Evolutionary conservation across 495 filamentous ascomycete genomes (phyloP), one percentile per base, ranked within the genome.

Genomic region (Penicillium turbatum): DNA sequence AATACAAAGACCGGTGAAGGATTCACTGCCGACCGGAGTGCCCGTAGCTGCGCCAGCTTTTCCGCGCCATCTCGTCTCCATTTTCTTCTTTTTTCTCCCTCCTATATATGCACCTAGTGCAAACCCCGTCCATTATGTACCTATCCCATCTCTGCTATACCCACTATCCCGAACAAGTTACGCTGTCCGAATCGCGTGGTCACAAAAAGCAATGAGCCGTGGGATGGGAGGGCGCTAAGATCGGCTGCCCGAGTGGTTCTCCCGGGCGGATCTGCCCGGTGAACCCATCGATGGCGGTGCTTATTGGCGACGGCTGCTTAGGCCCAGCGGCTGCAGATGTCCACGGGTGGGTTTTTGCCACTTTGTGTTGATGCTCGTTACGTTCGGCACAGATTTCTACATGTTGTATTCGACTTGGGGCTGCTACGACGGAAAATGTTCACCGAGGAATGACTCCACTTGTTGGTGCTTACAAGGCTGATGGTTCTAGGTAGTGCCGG

Each of bases 201-300:
- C 13, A 21, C 17, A n/a, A 51, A 42, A 26, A 19, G 8, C 38
- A 31, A 17, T 13, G 1, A 39, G 1, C 24, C 30, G 15, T 3
- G 45, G 19, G 30, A 30, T 27, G 36, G n/a, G n/a, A 8, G 26
- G 45, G 51, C 60, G 50, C 53, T 57, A 57, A 56, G 47, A 57
- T 57, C 57, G 54, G 47, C 41, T 30, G 13, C 56, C 52, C 47
- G 39, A 49, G 41, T 32, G 49, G 48, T 29, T 51, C 38, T 35
- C 43, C 55, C 52, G 56, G 47, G 26, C 57, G 48, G 61, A 61
- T 61, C 57, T 57, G 36, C 51, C 54, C 51, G 53, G 41, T 37
- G 53, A 62, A 59, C 60, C 50, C 8, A 53, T 51, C 19, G 32
- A 9, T 24, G 8, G 15, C 17, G 3, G 39, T 31, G 42, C 11